phyloP scores from a whole-genome alignment of 768 basidiomycete species.

The Punctularia strigosozonata region DNA sequence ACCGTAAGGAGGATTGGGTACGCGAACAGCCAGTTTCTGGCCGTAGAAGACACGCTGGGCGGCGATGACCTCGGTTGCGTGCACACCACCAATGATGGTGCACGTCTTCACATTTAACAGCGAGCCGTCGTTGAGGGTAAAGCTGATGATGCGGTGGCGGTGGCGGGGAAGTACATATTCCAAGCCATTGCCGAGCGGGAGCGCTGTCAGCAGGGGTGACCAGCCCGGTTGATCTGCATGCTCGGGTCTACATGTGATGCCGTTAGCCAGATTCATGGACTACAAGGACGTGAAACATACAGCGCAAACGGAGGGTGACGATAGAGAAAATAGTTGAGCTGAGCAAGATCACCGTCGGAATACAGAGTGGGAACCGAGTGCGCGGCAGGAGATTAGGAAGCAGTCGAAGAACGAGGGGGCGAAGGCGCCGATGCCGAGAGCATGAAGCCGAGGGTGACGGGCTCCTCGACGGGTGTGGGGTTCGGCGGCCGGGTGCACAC shows the following conservation, averaged over 20 bases:
- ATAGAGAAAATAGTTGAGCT: too few relatives aligned
- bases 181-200: slow-evolving; percentile 64
- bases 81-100: slow-evolving; percentile 59
- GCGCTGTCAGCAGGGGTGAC: slow-evolving; percentile 60
- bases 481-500: slow-evolving; percentile 37
- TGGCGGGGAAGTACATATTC: slow-evolving; percentile 54
- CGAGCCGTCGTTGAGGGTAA: slow-evolving; percentile 70
- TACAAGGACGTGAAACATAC: slow-evolving; percentile 25
- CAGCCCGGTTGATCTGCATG: slow-evolving; percentile 51
- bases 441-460: slow-evolving; percentile 46
- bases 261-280: not conserved
- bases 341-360: too few relatives aligned
- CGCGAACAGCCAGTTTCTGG: slow-evolving; percentile 36
- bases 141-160: slow-evolving; percentile 52
- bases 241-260: slow-evolving; percentile 41
- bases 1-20: slow-evolving; percentile 55
- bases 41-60: slow-evolving; percentile 61
- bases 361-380: too few relatives aligned
- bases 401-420: too few relatives aligned
- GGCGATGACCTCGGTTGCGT: slow-evolving; percentile 58
- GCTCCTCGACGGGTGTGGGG: slow-evolving; percentile 35
- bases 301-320: slow-evolving; percentile 53
- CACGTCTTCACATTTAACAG: slow-evolving; percentile 91
- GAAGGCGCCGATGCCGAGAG: slow-evolving; percentile 39
- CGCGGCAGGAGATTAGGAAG: too few relatives aligned